Evolutionary conservation across 23 red algal genomes (phyloP), one percentile per base, ranked within the genome.

Genomic region (Chondrus crispus): DNA sequence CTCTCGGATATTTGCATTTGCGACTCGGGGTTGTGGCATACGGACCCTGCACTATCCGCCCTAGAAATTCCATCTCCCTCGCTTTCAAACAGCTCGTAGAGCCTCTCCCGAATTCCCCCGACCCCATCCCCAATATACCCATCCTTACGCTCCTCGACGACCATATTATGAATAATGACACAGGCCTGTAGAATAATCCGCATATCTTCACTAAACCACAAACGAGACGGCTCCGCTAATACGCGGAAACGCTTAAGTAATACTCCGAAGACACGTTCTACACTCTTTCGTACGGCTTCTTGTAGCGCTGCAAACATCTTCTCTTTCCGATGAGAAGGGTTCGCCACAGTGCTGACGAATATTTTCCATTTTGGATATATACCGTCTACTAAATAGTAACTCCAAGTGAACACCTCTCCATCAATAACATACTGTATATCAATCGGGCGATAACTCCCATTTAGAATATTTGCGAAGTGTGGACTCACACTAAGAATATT

Each of bases 291-390:
- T 51, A 82, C 46, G n/a, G 7, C 78, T 82, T 82, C 45, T 47
- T 82, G 52, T 36, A 60, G 44, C 24, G 51, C 5, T 26, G 5
- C 24, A 12, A 53, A 82, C 45, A 57, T 53, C 78, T 82, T 82
- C 42, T 82, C 40, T 14, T 57, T 52, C 52, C 12, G 4, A 18
- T 4, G 29, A 32, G 39, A 22, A 22, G 78, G 4, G 24, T 62
- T 47, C 48, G 39, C 5, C 29, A 82, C 55, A 58, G 78, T 60
- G 29, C 30, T 36, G 32, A 82, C 5, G 40, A 82, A 82, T 20
- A 62, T 50, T n/a, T 20, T 51, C 41, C 78, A 82, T 24, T 60
- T 36, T 41, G 78, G 78, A 82, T 60, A 82, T 36, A 63, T 82
- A n/a, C 51, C 78, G 55, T 82, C 51, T 35, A 38, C 39, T 28